Conservation (phyloP, 2,329 filamentous ascomycete genomes). For the Xylariales sp. region DNA sequence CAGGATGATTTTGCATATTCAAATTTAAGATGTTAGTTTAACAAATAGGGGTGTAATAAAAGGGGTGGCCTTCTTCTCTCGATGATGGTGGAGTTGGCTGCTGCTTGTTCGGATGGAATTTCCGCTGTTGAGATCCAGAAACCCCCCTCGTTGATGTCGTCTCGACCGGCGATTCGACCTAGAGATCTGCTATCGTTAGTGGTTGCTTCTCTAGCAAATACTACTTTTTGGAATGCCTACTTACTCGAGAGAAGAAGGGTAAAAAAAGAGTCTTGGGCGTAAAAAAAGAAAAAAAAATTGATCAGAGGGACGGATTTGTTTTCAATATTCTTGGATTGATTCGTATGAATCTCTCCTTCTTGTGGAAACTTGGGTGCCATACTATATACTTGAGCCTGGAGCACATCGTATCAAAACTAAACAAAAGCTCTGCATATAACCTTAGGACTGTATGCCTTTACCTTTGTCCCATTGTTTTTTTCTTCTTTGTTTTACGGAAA, state of each 20-base stretch:
- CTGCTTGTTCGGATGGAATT: neutral
- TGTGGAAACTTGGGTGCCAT: neutral
- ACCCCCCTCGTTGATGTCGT: neutral
- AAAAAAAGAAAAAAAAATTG: too few species aligned
- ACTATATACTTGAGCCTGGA: slow-evolving; percentile 9
- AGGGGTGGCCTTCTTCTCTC: neutral
- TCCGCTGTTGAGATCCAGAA: neutral
- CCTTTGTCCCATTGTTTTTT: neutral
- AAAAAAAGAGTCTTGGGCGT: neutral
- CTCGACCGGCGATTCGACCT: neutral
- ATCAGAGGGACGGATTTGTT: neutral
- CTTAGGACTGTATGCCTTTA: neutral
- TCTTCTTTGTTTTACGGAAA: neutral
- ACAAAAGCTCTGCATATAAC: slow-evolving; percentile 7
- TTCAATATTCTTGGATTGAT: neutral
- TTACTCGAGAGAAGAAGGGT: neutral
- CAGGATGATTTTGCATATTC: neutral
- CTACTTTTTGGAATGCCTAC: neutral
- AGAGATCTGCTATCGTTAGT: neutral
- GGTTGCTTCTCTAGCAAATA: neutral
- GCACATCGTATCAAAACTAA: neutral
- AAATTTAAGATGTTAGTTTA: too few species aligned
- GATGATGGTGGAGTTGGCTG: neutral
- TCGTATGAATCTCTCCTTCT: neutral
- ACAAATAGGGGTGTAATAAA: too few species aligned